Conservation (phyloP, 2,329 filamentous ascomycete genomes). For the Colletotrichum tanaceti region DNA sequence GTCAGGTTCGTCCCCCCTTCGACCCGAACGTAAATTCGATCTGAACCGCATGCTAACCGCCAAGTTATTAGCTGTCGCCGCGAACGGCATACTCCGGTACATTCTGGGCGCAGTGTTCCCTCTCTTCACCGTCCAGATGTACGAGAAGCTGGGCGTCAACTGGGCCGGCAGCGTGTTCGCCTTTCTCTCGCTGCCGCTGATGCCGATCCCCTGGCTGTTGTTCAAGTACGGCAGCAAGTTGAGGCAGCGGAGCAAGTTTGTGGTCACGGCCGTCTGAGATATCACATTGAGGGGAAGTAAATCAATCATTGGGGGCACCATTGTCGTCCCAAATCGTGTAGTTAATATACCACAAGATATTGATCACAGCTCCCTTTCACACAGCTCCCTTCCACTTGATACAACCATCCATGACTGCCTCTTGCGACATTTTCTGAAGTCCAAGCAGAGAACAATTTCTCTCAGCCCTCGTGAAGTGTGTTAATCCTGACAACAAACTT, state of each 20-base stretch:
- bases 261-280: neutral
- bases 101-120: slow-evolving; percentile 56
- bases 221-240: slow-evolving; percentile 27
- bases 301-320: too few species aligned
- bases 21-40: fast-evolving
- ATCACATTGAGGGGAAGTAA: too few species aligned
- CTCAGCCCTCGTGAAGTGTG: too few species aligned
- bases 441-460: too few species aligned
- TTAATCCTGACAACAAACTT: too few species aligned
- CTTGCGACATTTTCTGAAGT: too few species aligned
- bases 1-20: slow-evolving; percentile 22
- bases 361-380: too few species aligned
- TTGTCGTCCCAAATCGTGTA: too few species aligned
- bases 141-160: slow-evolving; percentile 49
- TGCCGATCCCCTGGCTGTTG: slow-evolving; percentile 42
- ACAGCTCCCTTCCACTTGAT: too few species aligned
- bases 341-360: too few species aligned
- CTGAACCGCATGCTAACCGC: neutral
- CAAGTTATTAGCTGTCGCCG: slow-evolving; percentile 48
- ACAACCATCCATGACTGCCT: too few species aligned
- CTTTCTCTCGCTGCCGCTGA: slow-evolving; percentile 38
- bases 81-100: slow-evolving; percentile 58
- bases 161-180: slow-evolving; percentile 49
- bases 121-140: slow-evolving; percentile 57
- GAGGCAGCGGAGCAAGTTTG: slow-evolving; percentile 16